A percentile compares a stretch with the other conserved stretches of the same genome.
Conservation (phyloP, 2,329 filamentous ascomycete genomes). For the Beauveria caledonica region DNA sequence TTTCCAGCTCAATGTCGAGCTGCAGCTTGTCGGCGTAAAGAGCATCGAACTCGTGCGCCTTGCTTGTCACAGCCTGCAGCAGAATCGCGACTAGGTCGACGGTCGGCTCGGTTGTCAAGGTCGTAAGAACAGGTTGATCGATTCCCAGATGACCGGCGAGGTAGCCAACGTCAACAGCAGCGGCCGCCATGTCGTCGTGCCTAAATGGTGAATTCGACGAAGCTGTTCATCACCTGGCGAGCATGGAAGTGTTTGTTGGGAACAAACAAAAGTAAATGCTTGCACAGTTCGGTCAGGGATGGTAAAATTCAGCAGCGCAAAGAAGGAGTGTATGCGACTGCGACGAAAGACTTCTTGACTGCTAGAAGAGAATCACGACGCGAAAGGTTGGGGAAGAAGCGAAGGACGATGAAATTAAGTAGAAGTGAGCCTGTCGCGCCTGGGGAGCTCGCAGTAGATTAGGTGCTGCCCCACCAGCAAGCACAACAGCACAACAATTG, state of each 20-base stretch:
- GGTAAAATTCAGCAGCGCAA: neutral
- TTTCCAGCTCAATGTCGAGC: slow-evolving; percentile 87
- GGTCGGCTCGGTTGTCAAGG: slow-evolving; percentile 60
- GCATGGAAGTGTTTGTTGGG: neutral
- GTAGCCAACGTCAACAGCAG: slow-evolving; percentile 59
- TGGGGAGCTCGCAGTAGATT: neutral
- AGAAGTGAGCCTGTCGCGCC: slow-evolving; percentile 6
- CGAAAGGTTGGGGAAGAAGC: neutral
- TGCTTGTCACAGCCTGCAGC: slow-evolving; percentile 64
- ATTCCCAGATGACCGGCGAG: slow-evolving; percentile 64
- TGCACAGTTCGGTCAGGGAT: neutral
- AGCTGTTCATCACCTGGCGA: slow-evolving; percentile 10
- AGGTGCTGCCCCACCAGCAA: slow-evolving; percentile 4
- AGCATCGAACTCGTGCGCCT: slow-evolving; percentile 74
- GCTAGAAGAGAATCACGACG: neutral
- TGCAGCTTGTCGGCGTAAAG: slow-evolving; percentile 82
- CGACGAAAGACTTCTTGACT: neutral
- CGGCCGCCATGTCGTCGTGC: slow-evolving; percentile 34
- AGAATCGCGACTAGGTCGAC: slow-evolving; percentile 68
- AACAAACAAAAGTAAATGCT: neutral
- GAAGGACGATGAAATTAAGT: neutral
- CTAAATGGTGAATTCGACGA: slow-evolving; percentile 15
- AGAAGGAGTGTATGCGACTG: neutral
- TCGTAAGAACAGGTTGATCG: slow-evolving; percentile 54
- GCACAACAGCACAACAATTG: slow-evolving; percentile 12